Base-by-base conservation (phyloP, 2,329 filamentous ascomycete species). In the Pestalotiopsis sp. region DNA sequence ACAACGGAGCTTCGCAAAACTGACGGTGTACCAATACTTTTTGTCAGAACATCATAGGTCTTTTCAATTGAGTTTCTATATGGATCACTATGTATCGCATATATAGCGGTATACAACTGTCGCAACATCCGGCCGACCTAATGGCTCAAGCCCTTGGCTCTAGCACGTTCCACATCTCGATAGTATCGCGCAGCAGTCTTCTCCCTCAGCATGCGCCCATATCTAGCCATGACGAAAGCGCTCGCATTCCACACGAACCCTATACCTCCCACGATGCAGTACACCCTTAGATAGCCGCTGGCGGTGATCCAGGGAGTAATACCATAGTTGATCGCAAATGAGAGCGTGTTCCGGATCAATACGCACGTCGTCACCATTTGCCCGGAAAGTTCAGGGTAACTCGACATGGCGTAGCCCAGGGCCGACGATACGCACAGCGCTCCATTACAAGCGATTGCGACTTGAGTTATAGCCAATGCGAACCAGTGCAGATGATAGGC, bases 231-330 rank as follows among this genome's bases (percentile, higher is more conserved):
- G 58, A 77, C 63, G 61, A 78, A 63, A 49, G 76, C 77, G 40
- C 75, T 74, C 12, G 68, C 70, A 59, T 76, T 78, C 14, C 78
- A 75, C 13, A 72, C 74, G 63, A 78, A 59, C 4, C 75, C 77
- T 9, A 78, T 73, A 62, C 78, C 77, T 4, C 75, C 76, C 25
- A 75, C 74, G 65, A 73, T 78, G 14, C 84, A 77, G 63, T 84
- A 85, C 66, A 81, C 83, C 68, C 84, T 81, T 71, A 83, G 82
- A 65, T 81, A 81, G 2, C 82, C 82, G 31, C 83, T 67, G 41
- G 80, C 73, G 4, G 79, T 67, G 31, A 84, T 72, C 83, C 83
- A 85, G 0, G 83, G 83, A 0, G 82, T 86, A 64, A 86, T 83
- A 1, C 80, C 80, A 66, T 81, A 82, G 31, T 78, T 76, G 65